Evolutionary conservation across 257 asterid genomes (phyloP).

Genomic region (Schizonepeta tenuifolia): DNA sequence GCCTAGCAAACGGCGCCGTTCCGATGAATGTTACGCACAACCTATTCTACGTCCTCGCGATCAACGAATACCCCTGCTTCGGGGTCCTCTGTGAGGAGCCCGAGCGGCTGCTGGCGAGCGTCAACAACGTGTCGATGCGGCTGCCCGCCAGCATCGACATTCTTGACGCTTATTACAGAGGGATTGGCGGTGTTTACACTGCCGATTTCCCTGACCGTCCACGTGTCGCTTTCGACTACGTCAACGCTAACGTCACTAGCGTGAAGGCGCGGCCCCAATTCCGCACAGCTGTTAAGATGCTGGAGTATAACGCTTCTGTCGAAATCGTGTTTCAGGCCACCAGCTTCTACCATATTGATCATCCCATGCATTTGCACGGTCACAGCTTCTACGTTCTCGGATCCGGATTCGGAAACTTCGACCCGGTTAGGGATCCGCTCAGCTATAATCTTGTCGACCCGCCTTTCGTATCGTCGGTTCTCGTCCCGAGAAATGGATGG

Average conservation of each 20-base stretch:
- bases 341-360: constrained; percentile 56
- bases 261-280: no score
- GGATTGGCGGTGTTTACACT: constrained; percentile 38
- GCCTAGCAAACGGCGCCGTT: constrained; percentile 35
- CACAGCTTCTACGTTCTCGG: constrained; percentile 28
- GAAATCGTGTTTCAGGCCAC: constrained; percentile 62
- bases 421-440: no score
- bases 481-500: no score
- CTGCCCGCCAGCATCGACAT: constrained; percentile 30
- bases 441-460: no score
- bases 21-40: constrained; percentile 40
- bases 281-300: constrained; percentile 39
- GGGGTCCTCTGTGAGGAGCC: no score
- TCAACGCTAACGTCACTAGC: not conserved
- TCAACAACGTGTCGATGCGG: no score
- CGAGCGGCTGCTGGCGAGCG: no score
- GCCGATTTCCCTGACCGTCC: constrained; percentile 48
- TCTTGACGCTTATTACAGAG: constrained; percentile 49
- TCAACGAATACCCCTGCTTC: no score
- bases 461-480: no score
- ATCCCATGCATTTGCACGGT: constrained; percentile 73
- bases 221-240: constrained; percentile 39
- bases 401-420: no score
- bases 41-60: constrained; percentile 41
- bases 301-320: constrained; percentile 49